Conservation (phyloP, 306 rosid genomes). For the Pyrus communis region DNA sequence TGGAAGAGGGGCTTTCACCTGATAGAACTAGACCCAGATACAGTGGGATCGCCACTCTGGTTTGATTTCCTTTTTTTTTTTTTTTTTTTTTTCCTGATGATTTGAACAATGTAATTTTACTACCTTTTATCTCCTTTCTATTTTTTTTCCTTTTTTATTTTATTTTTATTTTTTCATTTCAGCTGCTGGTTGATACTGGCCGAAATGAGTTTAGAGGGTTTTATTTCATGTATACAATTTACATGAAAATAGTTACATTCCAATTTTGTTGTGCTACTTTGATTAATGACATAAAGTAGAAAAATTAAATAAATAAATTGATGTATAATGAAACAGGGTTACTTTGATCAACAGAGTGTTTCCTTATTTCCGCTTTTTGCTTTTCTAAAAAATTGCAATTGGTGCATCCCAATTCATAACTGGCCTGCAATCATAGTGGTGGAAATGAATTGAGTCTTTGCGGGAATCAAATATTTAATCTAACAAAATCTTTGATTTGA, state of each 20-base stretch:
- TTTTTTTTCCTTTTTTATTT: too few species aligned
- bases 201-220: conserved; percentile 39
- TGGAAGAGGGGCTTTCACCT: conserved; percentile 71
- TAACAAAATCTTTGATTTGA: too few species aligned
- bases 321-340: neutral
- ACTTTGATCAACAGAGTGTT: neutral
- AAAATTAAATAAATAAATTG: neutral
- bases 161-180: conserved; percentile 6
- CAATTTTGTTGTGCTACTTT: conserved; percentile 46
- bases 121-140: conserved; percentile 6
- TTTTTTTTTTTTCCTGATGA: neutral
- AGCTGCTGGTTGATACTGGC: conserved; percentile 36
- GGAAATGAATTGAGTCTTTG: rapidly evolving
- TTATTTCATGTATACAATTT: conserved; percentile 40
- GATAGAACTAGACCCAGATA: conserved; percentile 87
- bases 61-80: conserved; percentile 22
- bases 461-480: rapidly evolving
- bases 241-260: conserved; percentile 47
- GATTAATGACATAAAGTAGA: neutral
- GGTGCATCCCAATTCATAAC: neutral
- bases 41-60: conserved; percentile 66
- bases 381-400: too few species aligned
- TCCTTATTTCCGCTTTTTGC: neutral
- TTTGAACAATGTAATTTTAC: conserved; percentile 29
- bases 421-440: too few species aligned